Conservation (phyloP, 768 basidiomycete genomes). For the Gautieria morchelliformis region DNA sequence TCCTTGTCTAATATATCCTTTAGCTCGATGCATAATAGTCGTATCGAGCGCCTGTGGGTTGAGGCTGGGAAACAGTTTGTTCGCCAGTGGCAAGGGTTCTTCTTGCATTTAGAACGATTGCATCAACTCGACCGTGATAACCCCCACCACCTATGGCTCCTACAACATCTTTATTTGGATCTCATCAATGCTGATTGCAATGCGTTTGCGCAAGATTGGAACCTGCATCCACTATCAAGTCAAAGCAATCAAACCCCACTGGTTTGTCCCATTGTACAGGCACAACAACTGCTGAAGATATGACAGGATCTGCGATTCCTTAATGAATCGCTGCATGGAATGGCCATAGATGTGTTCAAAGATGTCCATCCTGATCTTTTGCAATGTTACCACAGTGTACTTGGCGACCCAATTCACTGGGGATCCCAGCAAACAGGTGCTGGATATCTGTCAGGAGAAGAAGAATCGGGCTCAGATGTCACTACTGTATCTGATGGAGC, state of each 20-base stretch:
- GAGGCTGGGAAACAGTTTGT: slow-evolving; percentile 14
- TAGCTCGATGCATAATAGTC: slow-evolving; percentile 13
- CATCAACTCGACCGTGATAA: slow-evolving; percentile 8
- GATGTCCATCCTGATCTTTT: too few species aligned
- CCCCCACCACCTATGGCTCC: too few species aligned
- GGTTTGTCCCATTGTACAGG: neutral
- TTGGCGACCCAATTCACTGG: too few species aligned
- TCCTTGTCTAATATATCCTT: slow-evolving; percentile 6
- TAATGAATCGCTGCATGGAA: slow-evolving; percentile 12
- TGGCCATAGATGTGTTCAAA: slow-evolving; percentile 11
- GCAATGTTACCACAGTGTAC: too few species aligned
- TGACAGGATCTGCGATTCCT: too few species aligned
- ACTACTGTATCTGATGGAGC: too few species aligned
- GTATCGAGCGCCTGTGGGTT: slow-evolving; percentile 12
- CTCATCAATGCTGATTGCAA: slow-evolving; percentile 13
- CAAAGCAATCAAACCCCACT: neutral
- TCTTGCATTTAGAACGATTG: slow-evolving; percentile 10
- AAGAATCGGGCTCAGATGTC: too few species aligned
- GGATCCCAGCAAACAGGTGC: too few species aligned
- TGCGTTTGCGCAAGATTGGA: slow-evolving; percentile 13
- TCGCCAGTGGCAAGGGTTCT: too few species aligned
- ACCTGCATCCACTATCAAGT: slow-evolving; percentile 13
- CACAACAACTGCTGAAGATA: slow-evolving; percentile 4
- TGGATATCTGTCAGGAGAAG: too few species aligned
- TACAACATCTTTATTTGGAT: slow-evolving; percentile 12